phyloP scores from a whole-genome alignment of 108 stramenopile genomes.

The Stephanodiscus triporus region DNA sequence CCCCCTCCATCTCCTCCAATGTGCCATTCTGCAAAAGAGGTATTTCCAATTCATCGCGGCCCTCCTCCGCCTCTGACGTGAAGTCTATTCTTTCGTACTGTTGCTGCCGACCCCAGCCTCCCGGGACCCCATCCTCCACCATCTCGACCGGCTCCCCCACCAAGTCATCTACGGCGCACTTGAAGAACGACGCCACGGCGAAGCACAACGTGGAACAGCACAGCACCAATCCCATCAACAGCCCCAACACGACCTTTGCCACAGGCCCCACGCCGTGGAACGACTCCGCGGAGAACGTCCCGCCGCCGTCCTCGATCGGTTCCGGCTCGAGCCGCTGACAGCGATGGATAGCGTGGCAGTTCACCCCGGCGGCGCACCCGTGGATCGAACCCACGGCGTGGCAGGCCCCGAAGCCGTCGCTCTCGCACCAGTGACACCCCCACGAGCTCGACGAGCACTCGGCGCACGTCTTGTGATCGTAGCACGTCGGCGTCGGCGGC shows the following conservation, averaged over 20 bases:
- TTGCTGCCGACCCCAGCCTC: constrained; percentile 13
- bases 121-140: constrained; percentile 32
- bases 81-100: constrained; percentile 2
- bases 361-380: constrained; percentile 79
- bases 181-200: constrained; percentile 46
- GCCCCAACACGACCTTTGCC: constrained; percentile 35
- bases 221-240: constrained; percentile 46
- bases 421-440: constrained; percentile 58
- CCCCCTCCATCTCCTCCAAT: constrained; percentile 34
- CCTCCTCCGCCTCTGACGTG: constrained; percentile 14
- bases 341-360: constrained; percentile 86
- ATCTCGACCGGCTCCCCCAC: constrained; percentile 30
- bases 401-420: constrained; percentile 61
- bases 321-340: constrained; percentile 78
- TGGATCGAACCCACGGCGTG: constrained; percentile 82
- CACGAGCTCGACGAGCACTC: constrained; percentile 39
- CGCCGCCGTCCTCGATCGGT: constrained; percentile 29
- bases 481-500: constrained; percentile 15
- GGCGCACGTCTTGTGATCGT: constrained; percentile 35
- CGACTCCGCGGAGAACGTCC: constrained; percentile 35
- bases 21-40: constrained; percentile 31
- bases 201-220: constrained; percentile 66
- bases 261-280: constrained; percentile 54
- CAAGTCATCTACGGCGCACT: constrained; percentile 74
- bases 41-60: constrained; percentile 36